Base-by-base conservation (phyloP, 371 early-diverging fungal species). In the Circinella umbellata region DNA sequence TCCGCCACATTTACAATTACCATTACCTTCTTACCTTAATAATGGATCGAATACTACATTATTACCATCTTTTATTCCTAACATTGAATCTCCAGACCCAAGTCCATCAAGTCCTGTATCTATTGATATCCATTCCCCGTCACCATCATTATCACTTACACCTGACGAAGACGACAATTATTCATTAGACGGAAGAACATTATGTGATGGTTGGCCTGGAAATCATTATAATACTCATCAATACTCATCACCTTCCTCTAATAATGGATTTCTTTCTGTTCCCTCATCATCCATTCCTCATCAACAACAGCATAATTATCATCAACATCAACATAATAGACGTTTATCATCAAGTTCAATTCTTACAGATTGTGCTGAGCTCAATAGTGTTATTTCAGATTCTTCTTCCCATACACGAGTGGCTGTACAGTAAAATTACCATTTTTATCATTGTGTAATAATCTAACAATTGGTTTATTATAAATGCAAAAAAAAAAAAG, bases 81-180 rank as follows among this genome's bases (percentile, higher is more conserved):
- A 61, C 18, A 61, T 71, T 34, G 82, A 81, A 49, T 79, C 79
- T 0, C 79, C 82, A 18, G 63, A 71, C 35, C 75, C 76, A 14
- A 76, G 75, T 47, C 81, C 77, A 18, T 51, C 48, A n/a, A 69
- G 64, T 18, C 65, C 63, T 0, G 59, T 64, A 51, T 69, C 69
- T 10, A 61, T 62, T 36, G 51, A 47, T 15, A 57, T 67, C 55
- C 54, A 38, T 18, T 66, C 54, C 4, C 66, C 66, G 15, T 54
- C 49, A 5, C 37, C 54, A 35, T 37, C 37, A 4, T 61, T 51
- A 42, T 17, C 57, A 18, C 61, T 35, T 46, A 34, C 73, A 27
- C 27, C 27, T 76, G 20, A 42, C 71, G 15, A 73, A 5, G 27
- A 57, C 57, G 57, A 57, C 27, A 11, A 57, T 4, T 34, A 73